phyloP scores from a whole-genome alignment of 169 alveolate species.

The Prorocentrum cordatum region DNA sequence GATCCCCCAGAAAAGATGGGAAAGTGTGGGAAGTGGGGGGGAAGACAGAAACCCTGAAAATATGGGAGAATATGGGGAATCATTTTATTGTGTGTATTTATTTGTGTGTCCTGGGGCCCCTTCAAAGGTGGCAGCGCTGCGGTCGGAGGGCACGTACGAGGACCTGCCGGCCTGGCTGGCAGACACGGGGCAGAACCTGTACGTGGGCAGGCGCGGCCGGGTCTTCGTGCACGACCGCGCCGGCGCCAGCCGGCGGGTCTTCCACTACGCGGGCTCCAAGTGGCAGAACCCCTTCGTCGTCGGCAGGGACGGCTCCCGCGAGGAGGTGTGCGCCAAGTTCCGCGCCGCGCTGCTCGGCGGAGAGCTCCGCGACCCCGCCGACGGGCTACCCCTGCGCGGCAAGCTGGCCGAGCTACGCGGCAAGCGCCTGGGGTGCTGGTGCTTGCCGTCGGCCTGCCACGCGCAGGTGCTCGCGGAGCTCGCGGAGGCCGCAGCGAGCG shows the following conservation, averaged over 20 bases:
- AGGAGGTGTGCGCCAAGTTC: slow-evolving; percentile 22
- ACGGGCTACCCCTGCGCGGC: slow-evolving; percentile 4
- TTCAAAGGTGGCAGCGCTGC: slow-evolving; percentile 3
- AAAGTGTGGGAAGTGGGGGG: too few relatives aligned
- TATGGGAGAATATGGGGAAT: too few relatives aligned
- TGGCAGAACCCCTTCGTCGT: slow-evolving; percentile 47
- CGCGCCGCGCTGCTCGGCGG: slow-evolving; percentile 6
- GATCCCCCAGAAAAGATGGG: too few relatives aligned
- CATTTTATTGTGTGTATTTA: too few relatives aligned
- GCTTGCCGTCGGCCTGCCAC: slow-evolving; percentile 36
- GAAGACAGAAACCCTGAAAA: too few relatives aligned
- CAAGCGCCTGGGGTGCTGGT: slow-evolving; percentile 49
- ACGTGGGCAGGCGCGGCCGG: slow-evolving; percentile 41
- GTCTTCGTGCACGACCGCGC: neutral
- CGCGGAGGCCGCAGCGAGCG: neutral
- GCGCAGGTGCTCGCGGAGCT: slow-evolving; percentile 29
- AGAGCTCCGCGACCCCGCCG: neutral
- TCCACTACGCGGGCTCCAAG: slow-evolving; percentile 18
- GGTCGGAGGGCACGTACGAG: neutral
- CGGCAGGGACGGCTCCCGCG: neutral
- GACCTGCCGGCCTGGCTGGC: neutral
- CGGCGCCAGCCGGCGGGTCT: slow-evolving; percentile 3
- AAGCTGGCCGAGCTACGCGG: slow-evolving; percentile 12
- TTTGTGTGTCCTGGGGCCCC: too few relatives aligned
- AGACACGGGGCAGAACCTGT: neutral